Evolutionary conservation across 345 rosid genomes (phyloP).

Genomic region (Aquilaria yunnanensis): DNA sequence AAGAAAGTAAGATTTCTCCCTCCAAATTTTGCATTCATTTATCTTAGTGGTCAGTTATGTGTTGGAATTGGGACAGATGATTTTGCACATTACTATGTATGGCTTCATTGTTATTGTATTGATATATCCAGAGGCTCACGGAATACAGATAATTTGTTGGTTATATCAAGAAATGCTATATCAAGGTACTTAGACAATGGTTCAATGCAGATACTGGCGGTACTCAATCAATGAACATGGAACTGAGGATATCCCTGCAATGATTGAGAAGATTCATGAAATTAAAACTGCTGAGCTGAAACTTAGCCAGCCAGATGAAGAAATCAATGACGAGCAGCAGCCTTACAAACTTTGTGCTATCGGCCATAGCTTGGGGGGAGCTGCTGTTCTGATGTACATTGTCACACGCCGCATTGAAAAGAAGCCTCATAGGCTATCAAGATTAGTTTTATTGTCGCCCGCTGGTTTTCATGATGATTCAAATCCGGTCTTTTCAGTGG

Average conservation of each 20-base stretch:
- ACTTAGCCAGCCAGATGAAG: constrained; percentile 61
- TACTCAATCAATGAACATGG: constrained; percentile 96
- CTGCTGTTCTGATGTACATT: constrained; percentile 77
- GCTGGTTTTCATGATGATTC: constrained; percentile 96
- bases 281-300: constrained; percentile 79
- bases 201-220: constrained; percentile 69
- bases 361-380: constrained; percentile 96
- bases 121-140: no score
- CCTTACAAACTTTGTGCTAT: constrained; percentile 87
- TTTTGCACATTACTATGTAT: no score
- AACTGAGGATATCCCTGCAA: constrained; percentile 85
- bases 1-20: constrained; percentile 35
- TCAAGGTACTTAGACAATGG: no score
- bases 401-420: constrained; percentile 54
- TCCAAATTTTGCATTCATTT: neutral
- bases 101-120: no score
- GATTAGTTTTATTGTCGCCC: constrained; percentile 76
- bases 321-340: constrained; percentile 49
- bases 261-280: constrained; percentile 87
- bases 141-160: no score
- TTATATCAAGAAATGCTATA: no score
- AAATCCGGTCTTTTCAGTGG: constrained; percentile 42
- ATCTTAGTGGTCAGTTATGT: neutral
- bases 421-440: constrained; percentile 83
- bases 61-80: neutral